Percentiles rank a stretch among this genome's conserved stretches.
Conservation (phyloP, 306 rosid genomes). For the Malus orientalis region DNA sequence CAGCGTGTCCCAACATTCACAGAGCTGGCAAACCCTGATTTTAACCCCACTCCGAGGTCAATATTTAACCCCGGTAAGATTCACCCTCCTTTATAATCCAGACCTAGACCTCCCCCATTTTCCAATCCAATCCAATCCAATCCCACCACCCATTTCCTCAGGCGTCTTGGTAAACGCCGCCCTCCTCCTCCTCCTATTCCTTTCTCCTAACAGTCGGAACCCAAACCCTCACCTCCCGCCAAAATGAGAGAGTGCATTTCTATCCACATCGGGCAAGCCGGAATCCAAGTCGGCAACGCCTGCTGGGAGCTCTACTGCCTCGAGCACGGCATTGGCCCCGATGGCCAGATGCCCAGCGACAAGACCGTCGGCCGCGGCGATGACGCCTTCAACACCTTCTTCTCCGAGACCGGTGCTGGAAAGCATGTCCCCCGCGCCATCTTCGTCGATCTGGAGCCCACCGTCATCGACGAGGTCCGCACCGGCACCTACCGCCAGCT, state of each 20-base stretch:
- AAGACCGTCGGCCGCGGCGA: constrained; percentile 79
- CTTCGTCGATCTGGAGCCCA: constrained; percentile 88
- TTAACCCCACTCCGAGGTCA: constrained; percentile 21
- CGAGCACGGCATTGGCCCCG: constrained; percentile 79
- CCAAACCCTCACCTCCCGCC: not conserved
- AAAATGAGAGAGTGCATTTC: constrained; percentile 87
- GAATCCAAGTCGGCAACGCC: constrained; percentile 78
- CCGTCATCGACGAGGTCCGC: constrained; percentile 83
- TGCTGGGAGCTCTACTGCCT: constrained; percentile 89
- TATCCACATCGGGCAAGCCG: constrained; percentile 83
- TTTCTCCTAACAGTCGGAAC: not conserved
- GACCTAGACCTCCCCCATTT: not conserved
- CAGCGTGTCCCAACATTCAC: not conserved
- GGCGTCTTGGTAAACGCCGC: constrained; percentile 84
- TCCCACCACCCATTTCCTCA: not conserved
- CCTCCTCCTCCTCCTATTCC: not conserved
- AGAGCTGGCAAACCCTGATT: constrained; percentile 12
- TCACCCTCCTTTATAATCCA: constrained; percentile 12
- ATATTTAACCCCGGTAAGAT: constrained; percentile 25
- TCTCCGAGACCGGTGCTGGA: constrained; percentile 86
- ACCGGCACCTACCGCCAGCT: constrained; percentile 86
- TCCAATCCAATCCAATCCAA: no score
- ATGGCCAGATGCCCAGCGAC: constrained; percentile 84
- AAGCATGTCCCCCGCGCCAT: constrained; percentile 86
- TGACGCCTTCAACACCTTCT: constrained; percentile 88